Base-by-base conservation (phyloP, 176 grass and related monocot genomes). In the Raddia distichophylla region DNA sequence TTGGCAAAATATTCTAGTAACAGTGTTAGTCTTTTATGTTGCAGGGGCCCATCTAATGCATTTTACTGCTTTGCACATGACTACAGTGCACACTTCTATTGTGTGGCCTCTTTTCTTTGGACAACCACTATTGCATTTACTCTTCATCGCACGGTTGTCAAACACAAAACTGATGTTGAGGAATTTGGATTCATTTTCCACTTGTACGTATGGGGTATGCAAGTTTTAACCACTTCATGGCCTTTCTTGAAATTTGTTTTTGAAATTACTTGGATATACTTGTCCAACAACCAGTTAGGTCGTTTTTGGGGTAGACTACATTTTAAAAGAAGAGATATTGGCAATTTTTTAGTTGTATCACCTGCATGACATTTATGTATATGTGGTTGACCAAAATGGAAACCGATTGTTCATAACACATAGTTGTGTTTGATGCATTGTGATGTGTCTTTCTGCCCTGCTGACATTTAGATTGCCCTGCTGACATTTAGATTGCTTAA, bases 31-130 rank as follows among this genome's bases (percentile, higher is more conserved):
- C 10, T 45, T 32, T 86, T 3, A 71, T 88, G 34, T 85, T 87
- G 65, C 67, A 95, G 93, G 82, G 96, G 92, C 1, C 91, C 96
- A 19, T 91, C 96, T 6, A 95, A 95, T 82, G 87, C 79, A 63
- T 93, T 99, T 82, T 99, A 93, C 85, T 99, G 96, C 76, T 95
- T 95, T 91, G 91, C 85, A 7, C 96, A 95, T 61, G 93, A 95
- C 82, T 99, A 99, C 72, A 99, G 84, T 86, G 84, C 91, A 8
- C 96, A 99, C 60, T 99, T 99, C 87, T 99, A 89, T 72, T 95
- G 93, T 22, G 91, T 99, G 68, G 87, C 93, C 75, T 99, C 96
- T 71, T 99, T 99, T 89, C 68, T 99, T 32, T 99, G 96, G 96
- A 99, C 96, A 32, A 99, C 93, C 33, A 91, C 91, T 10, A 99